phyloP scores from a whole-genome alignment of 2,329 filamentous ascomycete genomes.

The Ascochyta clinopodiicola region DNA sequence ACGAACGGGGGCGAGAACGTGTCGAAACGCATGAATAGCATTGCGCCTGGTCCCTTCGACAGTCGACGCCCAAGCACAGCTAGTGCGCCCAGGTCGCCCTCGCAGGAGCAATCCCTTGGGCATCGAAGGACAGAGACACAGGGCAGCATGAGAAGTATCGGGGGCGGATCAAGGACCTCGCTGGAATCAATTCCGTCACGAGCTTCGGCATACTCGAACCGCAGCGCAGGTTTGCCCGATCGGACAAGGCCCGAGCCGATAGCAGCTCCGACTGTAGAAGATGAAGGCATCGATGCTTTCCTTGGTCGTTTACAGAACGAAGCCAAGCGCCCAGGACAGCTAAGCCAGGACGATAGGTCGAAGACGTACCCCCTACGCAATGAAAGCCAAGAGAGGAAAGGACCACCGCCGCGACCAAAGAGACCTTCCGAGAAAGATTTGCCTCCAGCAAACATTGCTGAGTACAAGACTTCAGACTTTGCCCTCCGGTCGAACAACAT shows the following conservation, averaged over 20 bases:
- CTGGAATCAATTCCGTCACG: slow-evolving; percentile 39
- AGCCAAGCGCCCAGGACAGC: slow-evolving; percentile 26
- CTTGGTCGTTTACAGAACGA: slow-evolving; percentile 46
- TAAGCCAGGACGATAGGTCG: slow-evolving; percentile 24
- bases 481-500: slow-evolving; percentile 26
- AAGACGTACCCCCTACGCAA: slow-evolving; percentile 31
- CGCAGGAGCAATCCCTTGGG: slow-evolving; percentile 34
- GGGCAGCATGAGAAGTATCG: slow-evolving; percentile 38
- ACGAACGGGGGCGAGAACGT: slow-evolving; percentile 54
- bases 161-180: slow-evolving; percentile 38
- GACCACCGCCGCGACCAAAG: slow-evolving; percentile 30
- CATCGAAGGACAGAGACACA: slow-evolving; percentile 47
- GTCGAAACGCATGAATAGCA: slow-evolving; percentile 68
- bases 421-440: slow-evolving; percentile 39
- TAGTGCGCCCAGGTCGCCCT: slow-evolving; percentile 40
- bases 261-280: slow-evolving; percentile 27
- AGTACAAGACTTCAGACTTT: slow-evolving; percentile 28
- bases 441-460: slow-evolving; percentile 26
- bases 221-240: slow-evolving; percentile 33
- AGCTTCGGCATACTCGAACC: slow-evolving; percentile 40
- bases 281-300: slow-evolving; percentile 49
- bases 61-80: slow-evolving; percentile 42
- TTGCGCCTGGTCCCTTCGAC: slow-evolving; percentile 72
- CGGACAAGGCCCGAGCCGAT: slow-evolving; percentile 20
- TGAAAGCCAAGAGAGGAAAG: slow-evolving; percentile 28